Base-by-base conservation (phyloP, 2,329 filamentous ascomycete genomes). In the Sclerotinia sclerotiorum region DNA sequence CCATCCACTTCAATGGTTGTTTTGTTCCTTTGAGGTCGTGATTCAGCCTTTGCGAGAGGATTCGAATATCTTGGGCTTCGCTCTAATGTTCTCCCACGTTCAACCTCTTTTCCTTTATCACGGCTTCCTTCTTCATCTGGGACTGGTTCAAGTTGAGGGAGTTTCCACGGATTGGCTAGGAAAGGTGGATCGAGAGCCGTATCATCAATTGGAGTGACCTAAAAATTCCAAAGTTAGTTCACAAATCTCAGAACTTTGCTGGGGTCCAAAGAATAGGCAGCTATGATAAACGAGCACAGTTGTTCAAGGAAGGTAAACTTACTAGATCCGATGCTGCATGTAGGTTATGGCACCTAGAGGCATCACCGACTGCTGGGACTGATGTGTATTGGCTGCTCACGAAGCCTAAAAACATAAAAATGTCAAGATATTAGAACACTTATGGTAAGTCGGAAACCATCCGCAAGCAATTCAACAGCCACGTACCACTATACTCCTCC, bases 11-110 rank as follows among this genome's bases (percentile, higher is more conserved):
- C 72, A 52, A 76, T 76, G 1, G 73, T 69, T 21, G 70, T 58
- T 42, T 74, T 71, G 32, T 70, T 62, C 58, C 61, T 69, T 55
- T 71, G 62, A n/a, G 21, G 21, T 60, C 71, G 62, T 17, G 75
- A 77, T 56, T 75, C 73, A 7, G 75, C 76, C 65, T 69, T 72
- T 39, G 66, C 68, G 10, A 77, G 69, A 35, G 75, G 76, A 65
- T 76, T 73, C 15, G 65, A 10, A 42, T 68, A 66, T 67, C 72
- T 71, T n/a, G 70, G 70, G 2, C 55, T 27, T 68, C 72, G 61
- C 54, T 72, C 72, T 48, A 70, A 42, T 11, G 70, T 69, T 58
- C 75, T 72, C 11, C 75, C 76, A 51, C 75, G 72, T 27, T 73
- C 68, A 11, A 68, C 21, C 29, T 73, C 70, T 61, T 69, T 70